Base-by-base conservation (phyloP, 495 filamentous ascomycete genomes). In the Aspergillus ellipticus region DNA sequence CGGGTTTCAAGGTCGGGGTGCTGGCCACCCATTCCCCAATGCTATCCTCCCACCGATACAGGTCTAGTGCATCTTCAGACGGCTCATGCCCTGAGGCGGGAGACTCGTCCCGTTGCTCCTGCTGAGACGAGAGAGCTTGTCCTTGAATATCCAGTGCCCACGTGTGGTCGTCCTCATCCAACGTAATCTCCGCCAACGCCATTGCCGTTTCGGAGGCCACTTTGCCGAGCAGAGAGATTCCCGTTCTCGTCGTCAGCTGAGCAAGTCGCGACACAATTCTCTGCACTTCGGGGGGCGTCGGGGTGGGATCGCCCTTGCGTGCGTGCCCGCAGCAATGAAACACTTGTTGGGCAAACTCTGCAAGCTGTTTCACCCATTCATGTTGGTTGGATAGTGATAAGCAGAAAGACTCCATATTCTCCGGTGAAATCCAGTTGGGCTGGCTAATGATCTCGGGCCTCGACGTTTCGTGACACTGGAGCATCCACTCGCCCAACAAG, bases 11-110 rank as follows among this genome's bases (percentile, higher is more conserved):
- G 26, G 61, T 67, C 6, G 79, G 79, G 15, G 77, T 81, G 33
- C 69, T 71, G 42, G 69, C 73, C 43, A 82, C 72, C 79, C 79
- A 82, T 54, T 82, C 79, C 31, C 73, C 75, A 61, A 82, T 80
- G 41, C 75, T 75, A 52, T 81, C 78, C 59, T 83, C 80, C 79
- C 79, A 83, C 42, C 75, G 74, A 51, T 72, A 83, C 11, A 73
- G 60, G n/a, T 66, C 70, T 16, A 42, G 62, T 2, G 17, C 51
- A 9, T 55, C 55, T 19, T 47, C 49, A 28, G 56, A 52, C 28
- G 51, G 20, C 57, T 66, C 50, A 56, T 68, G 31, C 17, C 29
- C 29, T 59, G 60, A 51, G 11, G 57, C 55, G 13, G 50, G 46
- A 21, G 22, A 55, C 16, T 17, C 51, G 8, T 47, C 37, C 15